Evolutionary conservation across 1,139 yeast genomes (phyloP).

Genomic region (Debaryomycetaceae sp.): DNA sequence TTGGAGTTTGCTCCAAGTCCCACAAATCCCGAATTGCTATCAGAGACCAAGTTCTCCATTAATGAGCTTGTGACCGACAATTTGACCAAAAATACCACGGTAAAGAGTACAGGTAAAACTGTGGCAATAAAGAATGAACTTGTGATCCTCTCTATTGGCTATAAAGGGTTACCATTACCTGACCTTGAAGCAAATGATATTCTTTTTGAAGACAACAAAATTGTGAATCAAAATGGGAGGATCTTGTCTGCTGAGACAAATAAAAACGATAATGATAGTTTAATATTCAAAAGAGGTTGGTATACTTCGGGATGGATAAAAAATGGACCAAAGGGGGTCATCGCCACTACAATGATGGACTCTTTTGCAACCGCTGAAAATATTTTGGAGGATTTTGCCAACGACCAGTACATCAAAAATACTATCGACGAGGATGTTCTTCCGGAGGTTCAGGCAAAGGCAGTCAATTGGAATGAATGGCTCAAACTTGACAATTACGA

Average conservation of each 20-base stretch:
- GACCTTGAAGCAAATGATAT: conserved; percentile 56
- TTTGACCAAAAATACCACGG: conserved; percentile 29
- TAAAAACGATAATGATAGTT: conserved; percentile 18
- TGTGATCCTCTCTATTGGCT: conserved; percentile 84
- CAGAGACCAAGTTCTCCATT: conserved; percentile 47
- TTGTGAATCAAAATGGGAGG: conserved; percentile 63
- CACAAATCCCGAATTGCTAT: conserved; percentile 31
- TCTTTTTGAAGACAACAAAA: conserved; percentile 57
- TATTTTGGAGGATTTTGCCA: conserved; percentile 52
- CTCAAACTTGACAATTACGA: conserved; percentile 54
- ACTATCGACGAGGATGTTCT: conserved; percentile 2
- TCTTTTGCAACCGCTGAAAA: conserved; percentile 71
- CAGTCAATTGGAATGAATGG: conserved; percentile 76
- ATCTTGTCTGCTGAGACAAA: conserved; percentile 32
- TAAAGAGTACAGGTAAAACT: conserved; percentile 40
- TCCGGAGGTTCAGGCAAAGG: conserved; percentile 18
- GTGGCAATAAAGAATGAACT: conserved; percentile 53
- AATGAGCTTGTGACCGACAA: conserved; percentile 40
- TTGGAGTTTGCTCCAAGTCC: conserved; percentile 40
- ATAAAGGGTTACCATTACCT: conserved; percentile 60
- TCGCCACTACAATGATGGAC: conserved; percentile 87
- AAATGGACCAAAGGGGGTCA: conserved; percentile 86
- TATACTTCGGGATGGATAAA: conserved; percentile 94
- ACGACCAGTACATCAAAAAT: conserved; percentile 33
- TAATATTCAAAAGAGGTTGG: conserved; percentile 44